Evolutionary conservation across 2,329 filamentous ascomycete genomes (phyloP).

Genomic region (Neonectria magnoliae): DNA sequence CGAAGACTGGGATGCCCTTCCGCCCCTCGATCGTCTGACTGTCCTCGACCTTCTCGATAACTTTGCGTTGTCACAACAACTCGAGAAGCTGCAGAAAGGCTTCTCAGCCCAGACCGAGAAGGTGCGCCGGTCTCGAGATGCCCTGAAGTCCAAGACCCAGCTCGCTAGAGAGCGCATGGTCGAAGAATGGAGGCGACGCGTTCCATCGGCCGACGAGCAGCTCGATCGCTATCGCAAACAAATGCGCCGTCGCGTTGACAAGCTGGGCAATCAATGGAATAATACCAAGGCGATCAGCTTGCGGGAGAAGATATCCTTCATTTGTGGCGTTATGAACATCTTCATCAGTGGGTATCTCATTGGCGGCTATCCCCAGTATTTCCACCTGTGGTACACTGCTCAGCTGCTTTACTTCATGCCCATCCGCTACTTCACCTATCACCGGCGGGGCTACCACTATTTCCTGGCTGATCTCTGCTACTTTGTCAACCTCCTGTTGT

Average conservation of each 20-base stretch:
- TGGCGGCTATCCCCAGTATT: slow-evolving; percentile 83
- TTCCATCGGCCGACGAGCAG: slow-evolving; percentile 90
- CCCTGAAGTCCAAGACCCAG: slow-evolving; percentile 77
- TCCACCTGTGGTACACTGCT: slow-evolving; percentile 90
- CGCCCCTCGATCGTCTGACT: slow-evolving; percentile 87
- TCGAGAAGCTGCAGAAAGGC: slow-evolving; percentile 89
- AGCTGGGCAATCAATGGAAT: slow-evolving; percentile 85
- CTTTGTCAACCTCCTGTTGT: slow-evolving; percentile 90
- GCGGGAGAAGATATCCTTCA: slow-evolving; percentile 95
- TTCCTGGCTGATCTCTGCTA: slow-evolving; percentile 98
- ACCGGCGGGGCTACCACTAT: slow-evolving; percentile 92
- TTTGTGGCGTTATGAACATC: slow-evolving; percentile 95
- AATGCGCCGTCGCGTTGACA: slow-evolving; percentile 90
- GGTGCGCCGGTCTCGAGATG: slow-evolving; percentile 84
- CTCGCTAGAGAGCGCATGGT: slow-evolving; percentile 89
- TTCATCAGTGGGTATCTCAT: slow-evolving; percentile 96
- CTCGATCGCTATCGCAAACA: slow-evolving; percentile 88
- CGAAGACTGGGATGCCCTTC: slow-evolving; percentile 87
- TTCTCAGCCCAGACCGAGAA: slow-evolving; percentile 86
- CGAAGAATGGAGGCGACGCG: slow-evolving; percentile 88
- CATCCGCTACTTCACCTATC: slow-evolving; percentile 91
- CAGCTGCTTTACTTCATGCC: slow-evolving; percentile 97
- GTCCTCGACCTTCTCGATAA: slow-evolving; percentile 96
- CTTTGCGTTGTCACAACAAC: slow-evolving; percentile 85
- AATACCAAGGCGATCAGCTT: slow-evolving; percentile 88